Evolutionary conservation across 2,329 filamentous ascomycete genomes (phyloP), one percentile per base, ranked within the genome.

Genomic region (Ceratocystis papillata): DNA sequence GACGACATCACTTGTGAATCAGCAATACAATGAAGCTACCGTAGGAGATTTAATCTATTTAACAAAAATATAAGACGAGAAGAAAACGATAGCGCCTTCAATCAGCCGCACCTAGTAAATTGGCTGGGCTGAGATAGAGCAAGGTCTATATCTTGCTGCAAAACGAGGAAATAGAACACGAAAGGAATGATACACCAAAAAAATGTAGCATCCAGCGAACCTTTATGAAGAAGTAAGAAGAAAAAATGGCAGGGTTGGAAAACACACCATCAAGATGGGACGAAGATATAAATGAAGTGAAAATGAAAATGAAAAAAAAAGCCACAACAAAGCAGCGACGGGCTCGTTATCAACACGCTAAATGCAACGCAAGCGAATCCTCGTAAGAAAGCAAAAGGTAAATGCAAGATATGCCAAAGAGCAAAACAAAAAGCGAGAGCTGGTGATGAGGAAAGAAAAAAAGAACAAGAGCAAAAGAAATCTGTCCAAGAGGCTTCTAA

Each of bases 331-430:
- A 25, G 48, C 5, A 50, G 48, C 48, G 20, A 50, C 48, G 48
- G 48, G 73, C 73, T 73, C 73, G 69, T 28, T 67, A 70, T 71
- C 74, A 41, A 41, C 37, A 71, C 69, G 70, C 70, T 74, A 71
- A 71, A 70, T 70, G 68, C 69, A 63, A 71, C 69, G 71, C 69
- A 22, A 68, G 74, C 70, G 65, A 73, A 73, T 30, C n/a, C 5
- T 25, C 8, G 15, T 10, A 57, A 55, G 46, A 20, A 62, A 45
- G 62, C 20, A 53, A 44, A 37, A 8, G 61, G 65, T 15, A 62
- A 44, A 65, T 50, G 59, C 65, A 28, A 33, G 22, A 55, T 64
- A 55, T 57, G 45, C 46, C 46, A 64, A 55, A 48, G 46, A 59
- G 45, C 45, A 45, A 64, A 64, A 30, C 55, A 41, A n/a, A 30